Conservation (phyloP, 768 basidiomycete species). For the Dacryopinax spathularia region DNA sequence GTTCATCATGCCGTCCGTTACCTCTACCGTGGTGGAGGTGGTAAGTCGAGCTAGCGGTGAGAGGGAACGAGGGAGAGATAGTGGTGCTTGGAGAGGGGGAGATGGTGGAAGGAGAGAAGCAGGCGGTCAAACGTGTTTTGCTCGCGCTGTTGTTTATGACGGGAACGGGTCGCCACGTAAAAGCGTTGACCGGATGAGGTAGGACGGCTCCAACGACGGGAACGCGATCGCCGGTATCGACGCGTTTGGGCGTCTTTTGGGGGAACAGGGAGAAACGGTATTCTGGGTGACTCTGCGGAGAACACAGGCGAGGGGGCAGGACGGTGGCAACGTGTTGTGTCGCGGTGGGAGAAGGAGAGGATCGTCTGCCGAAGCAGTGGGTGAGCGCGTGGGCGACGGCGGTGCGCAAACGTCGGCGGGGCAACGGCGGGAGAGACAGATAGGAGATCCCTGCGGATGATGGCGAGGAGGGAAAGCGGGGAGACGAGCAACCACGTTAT, state of each 20-base stretch:
- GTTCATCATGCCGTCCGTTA: neutral
- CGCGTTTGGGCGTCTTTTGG: neutral
- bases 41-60: neutral
- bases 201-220: neutral
- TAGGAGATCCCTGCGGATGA: no score
- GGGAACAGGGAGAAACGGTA: neutral
- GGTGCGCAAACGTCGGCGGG: no score
- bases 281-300: neutral
- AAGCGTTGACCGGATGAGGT: neutral
- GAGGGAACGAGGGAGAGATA: neutral
- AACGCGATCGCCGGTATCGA: neutral
- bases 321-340: neutral
- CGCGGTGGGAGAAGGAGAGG: neutral
- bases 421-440: no score
- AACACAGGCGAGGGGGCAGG: no score
- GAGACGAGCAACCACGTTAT: no score
- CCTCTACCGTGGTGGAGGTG: neutral
- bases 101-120: neutral
- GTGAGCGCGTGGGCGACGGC: neutral
- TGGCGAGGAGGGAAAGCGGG: no score
- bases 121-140: neutral
- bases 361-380: neutral
- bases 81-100: neutral
- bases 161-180: neutral
- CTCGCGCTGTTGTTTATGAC: no score